A percentile compares a stretch with the other conserved stretches of the same genome.
phyloP scores from a whole-genome alignment of 2,329 filamentous ascomycete genomes.

The Cladosporium sp. region DNA sequence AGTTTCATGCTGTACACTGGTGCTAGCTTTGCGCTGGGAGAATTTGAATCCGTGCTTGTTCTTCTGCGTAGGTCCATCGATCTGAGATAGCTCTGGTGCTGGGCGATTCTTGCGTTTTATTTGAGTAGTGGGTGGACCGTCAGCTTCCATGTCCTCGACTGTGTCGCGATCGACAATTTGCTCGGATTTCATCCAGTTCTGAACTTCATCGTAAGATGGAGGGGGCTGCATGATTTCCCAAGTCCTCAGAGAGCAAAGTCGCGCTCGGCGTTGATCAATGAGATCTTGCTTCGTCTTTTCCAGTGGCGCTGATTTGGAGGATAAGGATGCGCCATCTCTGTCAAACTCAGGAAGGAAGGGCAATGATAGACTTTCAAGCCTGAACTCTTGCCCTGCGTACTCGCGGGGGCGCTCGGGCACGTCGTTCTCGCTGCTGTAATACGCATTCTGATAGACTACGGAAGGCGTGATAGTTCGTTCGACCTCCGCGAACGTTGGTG shows the following conservation, averaged over 20 bases:
- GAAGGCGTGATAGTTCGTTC: constrained; percentile 58
- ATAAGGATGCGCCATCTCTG: constrained; percentile 46
- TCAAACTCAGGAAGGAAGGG: constrained; percentile 74
- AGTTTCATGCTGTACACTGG: constrained; percentile 74
- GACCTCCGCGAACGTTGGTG: constrained; percentile 46
- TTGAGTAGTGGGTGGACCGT: constrained; percentile 27
- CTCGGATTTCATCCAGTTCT: constrained; percentile 58
- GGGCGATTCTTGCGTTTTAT: constrained; percentile 31
- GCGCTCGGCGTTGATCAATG: constrained; percentile 49
- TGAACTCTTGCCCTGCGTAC: constrained; percentile 85
- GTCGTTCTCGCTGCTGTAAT: constrained; percentile 79
- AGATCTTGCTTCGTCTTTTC: constrained; percentile 52
- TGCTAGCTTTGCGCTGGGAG: constrained; percentile 69
- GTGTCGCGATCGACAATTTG: constrained; percentile 16
- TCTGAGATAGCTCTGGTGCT: constrained; percentile 64
- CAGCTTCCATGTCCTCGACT: constrained; percentile 23
- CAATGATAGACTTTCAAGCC: constrained; percentile 67
- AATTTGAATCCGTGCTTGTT: constrained; percentile 82
- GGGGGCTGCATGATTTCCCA: constrained; percentile 76
- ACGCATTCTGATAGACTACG: constrained; percentile 77
- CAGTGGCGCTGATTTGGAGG: constrained; percentile 51
- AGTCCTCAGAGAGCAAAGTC: constrained; percentile 57
- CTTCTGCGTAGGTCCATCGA: constrained; percentile 80
- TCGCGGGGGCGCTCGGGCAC: constrained; percentile 72
- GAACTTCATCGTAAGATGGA: constrained; percentile 66